phyloP scores from a whole-genome alignment of 345 rosid genomes.

The Eucalyptus curtisii region DNA sequence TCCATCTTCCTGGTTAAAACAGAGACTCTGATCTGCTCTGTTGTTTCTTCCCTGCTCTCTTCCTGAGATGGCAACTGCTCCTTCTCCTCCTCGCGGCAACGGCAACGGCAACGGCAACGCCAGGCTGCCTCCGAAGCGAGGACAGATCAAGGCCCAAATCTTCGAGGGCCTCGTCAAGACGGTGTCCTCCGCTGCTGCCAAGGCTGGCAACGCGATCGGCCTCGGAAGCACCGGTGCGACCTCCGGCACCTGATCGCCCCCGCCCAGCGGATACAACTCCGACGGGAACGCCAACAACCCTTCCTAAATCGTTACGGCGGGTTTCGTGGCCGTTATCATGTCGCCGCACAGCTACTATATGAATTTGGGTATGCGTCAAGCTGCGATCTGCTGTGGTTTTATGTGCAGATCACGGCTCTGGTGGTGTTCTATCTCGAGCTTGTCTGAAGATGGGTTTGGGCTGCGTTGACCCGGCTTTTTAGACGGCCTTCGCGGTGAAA shows the following conservation, averaged over 20 bases:
- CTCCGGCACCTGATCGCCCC: background rate
- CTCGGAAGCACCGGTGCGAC: background rate
- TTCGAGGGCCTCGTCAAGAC: slow-evolving; percentile 3
- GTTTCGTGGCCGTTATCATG: background rate
- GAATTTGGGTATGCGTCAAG: background rate
- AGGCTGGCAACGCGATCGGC: background rate
- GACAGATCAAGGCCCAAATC: slow-evolving; percentile 24
- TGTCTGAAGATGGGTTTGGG: background rate
- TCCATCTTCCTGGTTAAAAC: background rate
- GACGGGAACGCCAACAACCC: background rate
- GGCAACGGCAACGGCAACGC: background rate
- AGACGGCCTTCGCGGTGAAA: background rate
- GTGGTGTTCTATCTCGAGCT: background rate
- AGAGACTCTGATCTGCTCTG: background rate
- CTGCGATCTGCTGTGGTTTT: background rate
- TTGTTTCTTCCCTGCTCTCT: background rate
- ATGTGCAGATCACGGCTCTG: background rate
- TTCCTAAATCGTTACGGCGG: background rate
- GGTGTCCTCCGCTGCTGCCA: background rate
- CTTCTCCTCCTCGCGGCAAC: background rate
- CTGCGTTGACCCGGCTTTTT: background rate
- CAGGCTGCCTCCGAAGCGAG: slow-evolving; percentile 17
- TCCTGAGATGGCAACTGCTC: background rate
- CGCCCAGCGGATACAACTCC: background rate
- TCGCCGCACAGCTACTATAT: background rate